phyloP scores from a whole-genome alignment of 805 yeast genomes.

The Candida ovalis region DNA sequence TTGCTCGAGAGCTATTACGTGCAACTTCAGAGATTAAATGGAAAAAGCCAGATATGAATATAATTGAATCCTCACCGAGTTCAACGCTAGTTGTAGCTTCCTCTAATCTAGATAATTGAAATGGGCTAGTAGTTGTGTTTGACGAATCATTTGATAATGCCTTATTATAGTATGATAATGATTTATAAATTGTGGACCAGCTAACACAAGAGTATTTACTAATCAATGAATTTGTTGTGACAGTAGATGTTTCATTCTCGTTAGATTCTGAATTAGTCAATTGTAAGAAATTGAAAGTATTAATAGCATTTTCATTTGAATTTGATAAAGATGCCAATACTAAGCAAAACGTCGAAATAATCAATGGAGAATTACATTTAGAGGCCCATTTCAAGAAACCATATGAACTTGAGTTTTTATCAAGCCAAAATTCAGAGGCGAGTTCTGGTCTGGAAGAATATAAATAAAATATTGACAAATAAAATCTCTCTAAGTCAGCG shows the following conservation, averaged over 20 bases:
- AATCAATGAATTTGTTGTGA: conserved; percentile 17
- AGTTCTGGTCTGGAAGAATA: conserved; percentile 59
- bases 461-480: conserved; percentile 66
- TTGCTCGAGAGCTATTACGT: conserved; percentile 34
- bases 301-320: conserved; percentile 51
- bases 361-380: conserved; percentile 68
- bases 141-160: conserved; percentile 19
- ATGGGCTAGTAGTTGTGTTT: conserved; percentile 1
- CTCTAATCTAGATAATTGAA: conserved; percentile 7
- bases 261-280: conserved; percentile 22
- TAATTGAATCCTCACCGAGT: conserved; percentile 74
- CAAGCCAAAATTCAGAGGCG: conserved; percentile 64
- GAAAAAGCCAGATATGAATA: conserved; percentile 70
- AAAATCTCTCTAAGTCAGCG: conserved; percentile 86
- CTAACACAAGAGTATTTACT: conserved; percentile 30
- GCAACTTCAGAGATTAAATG: conserved; percentile 59
- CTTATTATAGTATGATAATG: conserved; percentile 30
- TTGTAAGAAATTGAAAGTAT: conserved; percentile 47
- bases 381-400: conserved; percentile 92
- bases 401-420: conserved; percentile 57
- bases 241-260: conserved; percentile 10
- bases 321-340: conserved; percentile 72
- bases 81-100: conserved; percentile 40
- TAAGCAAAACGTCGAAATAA: conserved; percentile 77
- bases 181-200: conserved; percentile 35